Evolutionary conservation across 768 basidiomycete genomes (phyloP).

Genomic region (Leucocoprinus leucothites): DNA sequence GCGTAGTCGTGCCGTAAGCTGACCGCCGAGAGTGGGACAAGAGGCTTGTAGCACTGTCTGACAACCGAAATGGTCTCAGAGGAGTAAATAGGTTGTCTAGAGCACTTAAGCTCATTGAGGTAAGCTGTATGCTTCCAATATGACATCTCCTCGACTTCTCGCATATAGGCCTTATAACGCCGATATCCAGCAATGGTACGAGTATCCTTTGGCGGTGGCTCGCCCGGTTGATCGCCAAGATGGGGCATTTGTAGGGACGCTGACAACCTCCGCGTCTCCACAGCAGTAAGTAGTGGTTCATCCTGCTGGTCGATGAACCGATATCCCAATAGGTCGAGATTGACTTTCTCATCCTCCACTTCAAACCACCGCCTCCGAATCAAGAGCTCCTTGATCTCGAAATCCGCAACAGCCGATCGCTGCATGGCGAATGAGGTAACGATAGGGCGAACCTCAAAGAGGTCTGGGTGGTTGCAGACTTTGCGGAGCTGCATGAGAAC

Average conservation of each 20-base stretch:
- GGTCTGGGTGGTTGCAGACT: constrained; percentile 92
- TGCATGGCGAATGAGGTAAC: constrained; percentile 74
- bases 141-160: constrained; percentile 47
- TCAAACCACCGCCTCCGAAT: constrained; percentile 70
- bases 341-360: constrained; percentile 47
- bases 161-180: constrained; percentile 45
- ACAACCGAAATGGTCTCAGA: constrained; percentile 43
- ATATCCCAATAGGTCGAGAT: constrained; percentile 65
- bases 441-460: constrained; percentile 87
- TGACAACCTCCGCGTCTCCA: constrained; percentile 54
- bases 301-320: constrained; percentile 57
- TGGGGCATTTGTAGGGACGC: constrained; percentile 54
- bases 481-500: constrained; percentile 98
- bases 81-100: constrained; percentile 40
- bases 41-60: constrained; percentile 35
- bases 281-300: constrained; percentile 48
- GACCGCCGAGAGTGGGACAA: constrained; percentile 50
- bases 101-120: constrained; percentile 73
- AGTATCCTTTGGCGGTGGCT: constrained; percentile 69
- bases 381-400: constrained; percentile 86
- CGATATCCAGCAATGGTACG: constrained; percentile 75
- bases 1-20: constrained; percentile 36
- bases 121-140: constrained; percentile 72
- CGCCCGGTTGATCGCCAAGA: constrained; percentile 50
- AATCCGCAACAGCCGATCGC: constrained; percentile 73